A percentile compares a stretch with the other conserved stretches of the same genome.
Evolutionary conservation across 148 eudicot genomes (phyloP).

Genomic region (Selenicereus undatus): DNA sequence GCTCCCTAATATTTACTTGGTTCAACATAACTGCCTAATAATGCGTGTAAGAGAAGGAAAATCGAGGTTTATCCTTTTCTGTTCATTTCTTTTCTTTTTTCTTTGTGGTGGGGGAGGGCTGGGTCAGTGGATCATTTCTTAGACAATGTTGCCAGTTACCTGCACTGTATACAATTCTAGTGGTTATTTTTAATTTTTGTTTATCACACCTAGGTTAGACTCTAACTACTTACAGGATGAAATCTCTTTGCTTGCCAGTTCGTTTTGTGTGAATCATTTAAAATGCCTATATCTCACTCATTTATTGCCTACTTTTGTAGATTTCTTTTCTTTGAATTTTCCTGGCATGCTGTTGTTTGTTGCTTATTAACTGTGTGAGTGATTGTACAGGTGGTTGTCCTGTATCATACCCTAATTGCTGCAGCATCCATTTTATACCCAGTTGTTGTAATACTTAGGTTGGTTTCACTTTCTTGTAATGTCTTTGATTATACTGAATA

Average conservation of each 20-base stretch:
- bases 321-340: neutral
- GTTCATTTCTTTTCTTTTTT: neutral
- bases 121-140: neutral
- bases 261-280: neutral
- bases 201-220: neutral
- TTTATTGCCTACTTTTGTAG: slow-evolving; percentile 1
- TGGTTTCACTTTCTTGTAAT: slow-evolving; percentile 23
- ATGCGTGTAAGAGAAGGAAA: too few species aligned
- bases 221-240: neutral
- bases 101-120: neutral
- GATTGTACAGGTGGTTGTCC: slow-evolving; percentile 59
- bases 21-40: too few species aligned
- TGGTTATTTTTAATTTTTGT: neutral
- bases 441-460: slow-evolving; percentile 85
- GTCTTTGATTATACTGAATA: neutral
- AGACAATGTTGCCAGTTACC: neutral
- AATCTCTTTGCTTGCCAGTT: neutral
- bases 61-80: too few species aligned
- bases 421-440: slow-evolving; percentile 66
- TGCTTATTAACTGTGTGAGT: slow-evolving; percentile 5
- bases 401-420: slow-evolving; percentile 61
- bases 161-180: neutral
- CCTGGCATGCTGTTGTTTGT: neutral
- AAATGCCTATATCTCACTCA: neutral
- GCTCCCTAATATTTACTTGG: too few species aligned